Conservation (phyloP, 2,329 filamentous ascomycete genomes). For the Fusarium fujikuroi region DNA sequence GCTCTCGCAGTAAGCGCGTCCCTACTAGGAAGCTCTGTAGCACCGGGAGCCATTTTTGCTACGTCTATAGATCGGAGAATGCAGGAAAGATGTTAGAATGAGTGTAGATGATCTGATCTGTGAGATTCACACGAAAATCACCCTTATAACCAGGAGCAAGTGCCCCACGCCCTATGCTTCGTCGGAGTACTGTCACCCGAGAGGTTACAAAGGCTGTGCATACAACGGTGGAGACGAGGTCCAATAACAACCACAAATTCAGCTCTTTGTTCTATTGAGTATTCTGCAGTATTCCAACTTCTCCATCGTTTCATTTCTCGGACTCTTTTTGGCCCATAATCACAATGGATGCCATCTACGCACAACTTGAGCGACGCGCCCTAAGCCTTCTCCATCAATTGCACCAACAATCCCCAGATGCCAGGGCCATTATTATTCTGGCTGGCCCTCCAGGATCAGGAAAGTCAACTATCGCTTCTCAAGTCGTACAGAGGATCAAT, state of each 20-base stretch:
- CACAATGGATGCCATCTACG: neutral
- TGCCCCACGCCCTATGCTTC: neutral
- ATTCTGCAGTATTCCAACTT: neutral
- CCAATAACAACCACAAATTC: neutral
- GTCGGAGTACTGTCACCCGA: neutral
- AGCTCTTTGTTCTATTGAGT: neutral
- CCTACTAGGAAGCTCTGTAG: neutral
- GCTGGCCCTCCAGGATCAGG: neutral
- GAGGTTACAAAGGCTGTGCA: neutral
- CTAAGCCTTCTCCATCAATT: neutral
- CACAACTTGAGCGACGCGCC: neutral
- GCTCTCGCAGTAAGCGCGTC: neutral
- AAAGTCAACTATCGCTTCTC: neutral
- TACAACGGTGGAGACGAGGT: neutral
- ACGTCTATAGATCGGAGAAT: no score
- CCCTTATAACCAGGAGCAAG: neutral
- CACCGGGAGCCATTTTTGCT: neutral
- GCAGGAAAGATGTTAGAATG: no score
- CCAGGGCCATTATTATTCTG: neutral
- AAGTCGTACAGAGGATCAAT: neutral
- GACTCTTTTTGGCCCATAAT: fast-evolving
- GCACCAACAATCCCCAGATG: neutral
- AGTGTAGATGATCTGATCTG: neutral
- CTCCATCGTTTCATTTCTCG: fast-evolving
- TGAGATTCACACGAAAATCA: fast-evolving